Evolutionary conservation across 768 basidiomycete species (phyloP).

Genomic region (Tylopilus subfusipes): DNA sequence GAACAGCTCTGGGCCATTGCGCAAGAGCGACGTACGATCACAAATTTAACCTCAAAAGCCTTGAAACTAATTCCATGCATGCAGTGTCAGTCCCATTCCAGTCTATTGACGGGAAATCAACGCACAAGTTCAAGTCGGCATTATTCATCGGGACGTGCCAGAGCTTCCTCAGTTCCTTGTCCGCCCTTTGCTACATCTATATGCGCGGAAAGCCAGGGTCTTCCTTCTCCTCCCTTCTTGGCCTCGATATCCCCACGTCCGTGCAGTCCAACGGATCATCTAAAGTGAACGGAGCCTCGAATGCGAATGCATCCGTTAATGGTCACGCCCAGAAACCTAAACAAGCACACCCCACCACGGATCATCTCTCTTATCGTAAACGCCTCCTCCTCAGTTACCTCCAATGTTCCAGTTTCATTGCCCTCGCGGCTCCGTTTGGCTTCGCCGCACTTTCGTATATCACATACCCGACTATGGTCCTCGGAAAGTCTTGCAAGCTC

Average conservation of each 20-base stretch:
- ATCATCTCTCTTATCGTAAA: constrained; percentile 34
- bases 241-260: constrained; percentile 43
- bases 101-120: constrained; percentile 55
- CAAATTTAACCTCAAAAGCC: neutral
- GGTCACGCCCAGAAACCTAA: constrained; percentile 24
- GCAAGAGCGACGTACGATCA: constrained; percentile 80
- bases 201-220: constrained; percentile 54
- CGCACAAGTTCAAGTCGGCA: constrained; percentile 79
- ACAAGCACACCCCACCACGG: constrained; percentile 29
- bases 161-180: constrained; percentile 71
- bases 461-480: constrained; percentile 97
- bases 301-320: constrained; percentile 38
- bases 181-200: constrained; percentile 73
- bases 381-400: constrained; percentile 70
- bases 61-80: constrained; percentile 1
- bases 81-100: constrained; percentile 83
- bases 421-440: constrained; percentile 90
- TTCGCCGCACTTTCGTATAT: constrained; percentile 94
- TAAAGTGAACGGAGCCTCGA: constrained; percentile 23
- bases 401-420: constrained; percentile 85
- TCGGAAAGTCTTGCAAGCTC: constrained; percentile 98
- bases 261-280: constrained; percentile 19
- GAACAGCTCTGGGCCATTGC: constrained; percentile 83
- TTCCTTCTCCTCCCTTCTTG: constrained; percentile 55
- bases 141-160: constrained; percentile 85